These are phyloP conservation scores for Wickerhamiella musiphila DNA, from an alignment of 805 yeast genomes.

Conservation along the genomic window DNA sequence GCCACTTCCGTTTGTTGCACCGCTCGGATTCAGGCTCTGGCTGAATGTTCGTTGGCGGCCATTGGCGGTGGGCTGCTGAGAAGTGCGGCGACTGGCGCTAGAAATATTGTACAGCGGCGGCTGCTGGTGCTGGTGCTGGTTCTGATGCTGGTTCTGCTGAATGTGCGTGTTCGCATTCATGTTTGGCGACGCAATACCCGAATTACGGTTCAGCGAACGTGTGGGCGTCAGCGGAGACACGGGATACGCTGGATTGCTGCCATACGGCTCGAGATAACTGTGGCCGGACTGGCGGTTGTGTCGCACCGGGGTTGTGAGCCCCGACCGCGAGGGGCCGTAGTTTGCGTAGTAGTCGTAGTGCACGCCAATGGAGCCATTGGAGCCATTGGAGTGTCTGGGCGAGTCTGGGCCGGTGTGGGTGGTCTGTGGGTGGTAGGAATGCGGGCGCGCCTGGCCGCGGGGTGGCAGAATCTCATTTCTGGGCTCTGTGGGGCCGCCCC, in stretches of 20 bases:
- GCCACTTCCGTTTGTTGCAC: neutral
- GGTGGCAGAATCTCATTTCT: no score
- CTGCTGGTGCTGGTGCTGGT: slow-evolving; percentile 5
- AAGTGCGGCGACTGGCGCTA: neutral
- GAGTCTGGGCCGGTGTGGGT: no score
- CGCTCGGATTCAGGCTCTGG: no score
- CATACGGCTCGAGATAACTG: neutral
- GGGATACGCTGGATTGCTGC: slow-evolving; percentile 2
- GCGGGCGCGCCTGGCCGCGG: no score
- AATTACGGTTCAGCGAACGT: neutral
- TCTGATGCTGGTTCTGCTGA: neutral
- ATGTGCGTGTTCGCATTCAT: neutral
- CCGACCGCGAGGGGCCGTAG: neutral
- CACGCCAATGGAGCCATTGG: neutral
- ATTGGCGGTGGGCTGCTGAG: neutral
- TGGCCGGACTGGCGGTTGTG: slow-evolving; percentile 3
- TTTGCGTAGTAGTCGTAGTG: neutral
- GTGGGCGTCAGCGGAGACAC: slow-evolving; percentile 1
- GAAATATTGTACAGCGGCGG: slow-evolving; percentile 1
- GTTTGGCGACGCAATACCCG: neutral
- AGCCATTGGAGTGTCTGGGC: neutral
- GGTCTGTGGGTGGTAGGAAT: no score
- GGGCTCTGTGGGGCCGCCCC: no score
- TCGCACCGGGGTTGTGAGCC: slow-evolving; percentile 2
- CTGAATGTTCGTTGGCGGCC: no score